Evolutionary conservation across 441 rosid genomes (phyloP).

Genomic region (Gossypium aridum): DNA sequence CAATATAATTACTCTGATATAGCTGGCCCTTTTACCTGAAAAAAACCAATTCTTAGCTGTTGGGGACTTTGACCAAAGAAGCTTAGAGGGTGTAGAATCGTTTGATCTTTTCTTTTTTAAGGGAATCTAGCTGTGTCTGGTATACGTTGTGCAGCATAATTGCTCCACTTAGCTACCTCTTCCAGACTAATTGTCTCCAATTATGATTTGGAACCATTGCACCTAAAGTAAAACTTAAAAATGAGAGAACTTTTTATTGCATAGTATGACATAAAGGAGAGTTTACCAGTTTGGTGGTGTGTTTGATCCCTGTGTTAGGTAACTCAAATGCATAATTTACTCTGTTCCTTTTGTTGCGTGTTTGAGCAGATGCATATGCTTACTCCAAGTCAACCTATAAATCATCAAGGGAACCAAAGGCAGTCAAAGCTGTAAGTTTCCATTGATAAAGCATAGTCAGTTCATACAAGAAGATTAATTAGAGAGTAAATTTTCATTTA

Average conservation of each 20-base stretch:
- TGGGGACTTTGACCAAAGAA: background rate
- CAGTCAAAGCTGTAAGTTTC: constrained; percentile 45
- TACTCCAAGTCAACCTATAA: constrained; percentile 37
- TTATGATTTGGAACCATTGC: background rate
- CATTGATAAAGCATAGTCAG: background rate
- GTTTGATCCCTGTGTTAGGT: too few relatives aligned
- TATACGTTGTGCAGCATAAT: background rate
- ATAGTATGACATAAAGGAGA: background rate
- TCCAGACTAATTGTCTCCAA: background rate
- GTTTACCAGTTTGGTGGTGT: too few relatives aligned
- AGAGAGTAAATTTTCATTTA: constrained; percentile 7
- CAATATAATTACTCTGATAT: too few relatives aligned
- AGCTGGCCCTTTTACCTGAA: background rate
- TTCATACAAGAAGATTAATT: background rate
- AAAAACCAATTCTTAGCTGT: background rate
- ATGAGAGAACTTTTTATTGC: background rate
- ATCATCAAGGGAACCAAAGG: constrained; percentile 42
- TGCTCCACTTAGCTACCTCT: background rate
- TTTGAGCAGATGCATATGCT: constrained; percentile 47
- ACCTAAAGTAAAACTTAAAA: background rate
- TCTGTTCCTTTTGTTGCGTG: background rate
- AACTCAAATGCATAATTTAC: background rate
- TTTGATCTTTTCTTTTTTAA: background rate
- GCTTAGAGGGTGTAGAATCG: background rate
- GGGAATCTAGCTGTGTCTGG: background rate